Evolutionary conservation across 129 eudicot species (phyloP).

Genomic region (Gnaphalium uliginosum): DNA sequence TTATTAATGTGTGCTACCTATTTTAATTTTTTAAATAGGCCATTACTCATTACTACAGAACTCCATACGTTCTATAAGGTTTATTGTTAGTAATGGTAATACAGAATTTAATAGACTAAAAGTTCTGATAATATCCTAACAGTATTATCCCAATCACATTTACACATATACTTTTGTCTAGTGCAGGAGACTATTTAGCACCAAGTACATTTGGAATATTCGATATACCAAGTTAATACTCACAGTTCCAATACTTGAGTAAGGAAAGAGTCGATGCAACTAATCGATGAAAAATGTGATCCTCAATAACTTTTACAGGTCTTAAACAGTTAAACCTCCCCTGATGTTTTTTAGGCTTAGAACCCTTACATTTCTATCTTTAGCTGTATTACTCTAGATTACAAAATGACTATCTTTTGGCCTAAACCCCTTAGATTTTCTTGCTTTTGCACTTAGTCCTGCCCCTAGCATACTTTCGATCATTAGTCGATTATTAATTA

Average conservation of each 20-base stretch:
- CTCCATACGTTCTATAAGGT: not conserved
- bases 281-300: not conserved
- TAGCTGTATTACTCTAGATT: not conserved
- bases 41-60: not conserved
- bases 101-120: not conserved
- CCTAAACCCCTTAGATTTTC: not conserved
- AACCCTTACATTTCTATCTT: constrained; percentile 3
- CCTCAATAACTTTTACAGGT: not conserved
- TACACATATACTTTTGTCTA: not conserved
- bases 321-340: not conserved
- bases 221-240: not conserved
- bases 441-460: not conserved
- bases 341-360: not conserved
- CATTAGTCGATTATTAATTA: not conserved
- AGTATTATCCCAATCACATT: not conserved
- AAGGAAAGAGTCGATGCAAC: not conserved
- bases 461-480: not conserved
- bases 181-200: not conserved
- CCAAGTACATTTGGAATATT: not conserved
- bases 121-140: constrained; percentile 1
- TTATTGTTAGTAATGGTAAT: not conserved
- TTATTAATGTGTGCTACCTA: not conserved
- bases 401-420: not conserved
- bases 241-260: not conserved
- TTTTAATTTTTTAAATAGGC: not conserved